These are phyloP conservation scores for Exophiala viscosa DNA, from an alignment of 2,329 filamentous ascomycete species.

Conservation along the genomic window DNA sequence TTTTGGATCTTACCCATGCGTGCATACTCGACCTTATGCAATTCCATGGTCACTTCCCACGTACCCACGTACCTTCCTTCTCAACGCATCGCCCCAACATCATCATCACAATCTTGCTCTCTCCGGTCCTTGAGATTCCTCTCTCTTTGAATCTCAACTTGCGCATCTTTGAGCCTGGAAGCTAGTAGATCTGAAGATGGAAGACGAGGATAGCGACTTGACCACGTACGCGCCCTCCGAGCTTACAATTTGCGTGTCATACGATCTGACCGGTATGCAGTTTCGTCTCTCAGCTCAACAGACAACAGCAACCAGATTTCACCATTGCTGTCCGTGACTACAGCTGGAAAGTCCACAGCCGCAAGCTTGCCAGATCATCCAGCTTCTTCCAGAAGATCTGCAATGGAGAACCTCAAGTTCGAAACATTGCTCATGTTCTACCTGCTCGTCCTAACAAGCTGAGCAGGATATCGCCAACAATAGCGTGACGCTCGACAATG, in stretches of 20 bases:
- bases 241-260: neutral
- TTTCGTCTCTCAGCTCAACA: slow-evolving; percentile 5
- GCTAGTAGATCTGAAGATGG: neutral
- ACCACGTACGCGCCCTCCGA: neutral
- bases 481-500: slow-evolving; percentile 5
- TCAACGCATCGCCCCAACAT: too few relatives aligned
- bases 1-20: too few relatives aligned
- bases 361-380: neutral
- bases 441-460: neutral
- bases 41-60: too few relatives aligned
- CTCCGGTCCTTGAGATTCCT: neutral
- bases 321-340: slow-evolving; percentile 6
- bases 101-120: neutral
- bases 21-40: too few relatives aligned
- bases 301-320: slow-evolving; percentile 8
- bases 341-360: slow-evolving; percentile 11
- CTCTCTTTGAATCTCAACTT: too few relatives aligned
- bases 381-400: slow-evolving; percentile 3
- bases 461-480: neutral
- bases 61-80: too few relatives aligned
- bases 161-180: too few relatives aligned
- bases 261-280: neutral
- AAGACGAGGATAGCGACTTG: neutral
- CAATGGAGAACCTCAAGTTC: neutral
- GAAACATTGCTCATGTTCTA: neutral